Base-by-base conservation (phyloP, 805 yeast genomes). In the Helenozyma baotianmanensis region DNA sequence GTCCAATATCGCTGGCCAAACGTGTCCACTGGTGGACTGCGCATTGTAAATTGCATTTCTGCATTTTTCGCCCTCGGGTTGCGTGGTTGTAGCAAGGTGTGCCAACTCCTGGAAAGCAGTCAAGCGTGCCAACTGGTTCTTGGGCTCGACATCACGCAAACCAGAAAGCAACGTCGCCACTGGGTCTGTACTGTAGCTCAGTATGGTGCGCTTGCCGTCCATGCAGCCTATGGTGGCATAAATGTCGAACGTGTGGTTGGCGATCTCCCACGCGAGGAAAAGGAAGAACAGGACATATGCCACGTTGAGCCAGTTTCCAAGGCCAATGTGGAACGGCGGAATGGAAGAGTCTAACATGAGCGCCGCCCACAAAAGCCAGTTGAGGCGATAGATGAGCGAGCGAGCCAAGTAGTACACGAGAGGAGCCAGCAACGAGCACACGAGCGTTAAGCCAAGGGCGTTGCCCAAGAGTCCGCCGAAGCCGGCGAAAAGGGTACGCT, bases 51-150 rank as follows among this genome's bases (percentile, higher is more conserved):
- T 71, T 3, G 76, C 63, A 18, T 53, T 43, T 51, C 89, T 68
- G 32, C 72, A 60, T 30, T 72, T 68, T 3, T 57, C 42, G 6
- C 59, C 66, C 32, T 59, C 65, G 6, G 46, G 40, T 25, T 45
- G 51, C 1, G 63, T 51, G 3, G 76, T 58, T 1, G 78, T 72
- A 6, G 88, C 62, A 29, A 82, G 62, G 46, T 72, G 79, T 1
- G 85, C 82, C 33, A 82, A 61, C 50, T 83, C 92, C 56, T 83
- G 90, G 58, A 76, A 82, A 2, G 90, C 88, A 1, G 87, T 77
- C 38, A 78, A 51, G 38, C 77, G 71, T 30, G 54, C 43, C 30
- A 64, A 47, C 33, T 53, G 56, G 30, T 52, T 35, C 3, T 42
- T 41, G 0, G 62, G 56, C 10, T 56, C 61, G 1, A 74, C 72